These are phyloP conservation scores for Halophytophthora polymorphica DNA, from an alignment of 352 stramenopile genomes.

Conservation along the genomic window DNA sequence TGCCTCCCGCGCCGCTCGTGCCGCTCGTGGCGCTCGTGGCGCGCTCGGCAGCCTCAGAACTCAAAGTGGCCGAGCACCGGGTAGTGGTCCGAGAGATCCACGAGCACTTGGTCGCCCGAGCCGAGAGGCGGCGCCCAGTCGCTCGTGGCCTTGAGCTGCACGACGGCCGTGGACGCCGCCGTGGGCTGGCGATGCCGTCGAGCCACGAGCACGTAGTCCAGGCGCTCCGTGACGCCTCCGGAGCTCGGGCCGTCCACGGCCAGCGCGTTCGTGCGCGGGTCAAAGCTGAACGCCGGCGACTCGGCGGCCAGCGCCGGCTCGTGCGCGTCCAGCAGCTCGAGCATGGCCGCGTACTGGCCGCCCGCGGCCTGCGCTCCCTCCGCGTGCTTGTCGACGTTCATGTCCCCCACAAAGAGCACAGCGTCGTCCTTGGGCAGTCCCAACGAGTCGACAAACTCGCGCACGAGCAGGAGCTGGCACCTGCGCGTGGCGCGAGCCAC, in stretches of 20 bases:
- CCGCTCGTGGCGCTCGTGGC: no score
- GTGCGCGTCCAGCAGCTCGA: slow-evolving; percentile 30
- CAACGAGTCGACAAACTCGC: slow-evolving; percentile 48
- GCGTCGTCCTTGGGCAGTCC: slow-evolving; percentile 40
- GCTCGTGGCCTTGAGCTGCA: slow-evolving; percentile 54
- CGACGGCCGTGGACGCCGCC: slow-evolving; percentile 26
- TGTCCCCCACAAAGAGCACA: slow-evolving; percentile 53
- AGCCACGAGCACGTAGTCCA: slow-evolving; percentile 61
- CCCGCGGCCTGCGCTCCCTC: slow-evolving; percentile 9
- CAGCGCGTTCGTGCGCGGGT: slow-evolving; percentile 54
- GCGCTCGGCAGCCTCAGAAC: slow-evolving; percentile 36
- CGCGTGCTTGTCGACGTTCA: slow-evolving; percentile 58
- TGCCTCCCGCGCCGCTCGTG: no score
- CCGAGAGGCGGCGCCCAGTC: slow-evolving; percentile 27
- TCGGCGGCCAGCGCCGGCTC: slow-evolving; percentile 30
- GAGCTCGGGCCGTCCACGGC: slow-evolving; percentile 60
- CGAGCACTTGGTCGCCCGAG: slow-evolving; percentile 25
- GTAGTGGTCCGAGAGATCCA: slow-evolving; percentile 72
- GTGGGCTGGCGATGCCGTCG: slow-evolving; percentile 32
- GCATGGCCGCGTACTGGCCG: slow-evolving; percentile 51
- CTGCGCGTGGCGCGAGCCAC: slow-evolving; percentile 35
- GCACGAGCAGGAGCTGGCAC: slow-evolving; percentile 41
- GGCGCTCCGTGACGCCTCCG: slow-evolving; percentile 44
- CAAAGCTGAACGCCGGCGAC: slow-evolving; percentile 56
- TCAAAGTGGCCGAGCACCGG: slow-evolving; percentile 54